Evolutionary conservation across 257 asterid genomes (phyloP).

Genomic region (Rauvolfia tetraphylla): DNA sequence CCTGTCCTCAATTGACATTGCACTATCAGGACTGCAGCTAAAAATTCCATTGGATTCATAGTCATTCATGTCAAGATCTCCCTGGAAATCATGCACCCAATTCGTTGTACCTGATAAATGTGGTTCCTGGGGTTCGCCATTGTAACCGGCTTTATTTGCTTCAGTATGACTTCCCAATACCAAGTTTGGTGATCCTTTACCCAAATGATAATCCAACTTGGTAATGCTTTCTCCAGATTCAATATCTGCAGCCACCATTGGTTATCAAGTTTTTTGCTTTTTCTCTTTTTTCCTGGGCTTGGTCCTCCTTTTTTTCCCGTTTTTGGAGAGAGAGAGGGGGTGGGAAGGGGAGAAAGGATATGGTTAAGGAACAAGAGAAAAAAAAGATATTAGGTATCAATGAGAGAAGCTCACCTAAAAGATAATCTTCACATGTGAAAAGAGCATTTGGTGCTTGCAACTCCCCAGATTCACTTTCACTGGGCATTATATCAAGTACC

Average conservation of each 20-base stretch:
- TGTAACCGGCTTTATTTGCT: conserved; percentile 28
- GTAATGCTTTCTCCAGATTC: conserved; percentile 66
- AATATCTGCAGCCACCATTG: conserved; percentile 43
- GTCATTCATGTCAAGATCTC: conserved; percentile 29
- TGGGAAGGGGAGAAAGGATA: background rate
- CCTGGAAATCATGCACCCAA: conserved; percentile 37
- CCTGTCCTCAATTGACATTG: conserved; percentile 36
- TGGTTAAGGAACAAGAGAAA: background rate
- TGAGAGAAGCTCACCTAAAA: conserved; percentile 52
- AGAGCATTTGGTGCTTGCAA: conserved; percentile 51
- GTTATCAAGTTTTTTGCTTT: background rate
- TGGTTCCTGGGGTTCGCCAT: conserved; percentile 49
- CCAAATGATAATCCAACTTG: conserved; percentile 57
- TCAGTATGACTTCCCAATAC: conserved; percentile 44
- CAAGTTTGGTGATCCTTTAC: conserved; percentile 51
- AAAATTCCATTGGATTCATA: conserved; percentile 38
- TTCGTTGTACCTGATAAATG: conserved; percentile 41
- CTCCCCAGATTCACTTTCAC: conserved; percentile 50
- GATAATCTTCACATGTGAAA: conserved; percentile 75
- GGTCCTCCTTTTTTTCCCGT: background rate
- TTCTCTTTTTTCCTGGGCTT: background rate
- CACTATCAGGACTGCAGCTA: conserved; percentile 31
- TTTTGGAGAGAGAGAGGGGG: background rate
- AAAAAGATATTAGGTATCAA: conserved; percentile 6
- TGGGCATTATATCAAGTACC: conserved; percentile 52